Base-by-base conservation (phyloP, 139 green algal genomes). In the Nannochloris sp. region DNA sequence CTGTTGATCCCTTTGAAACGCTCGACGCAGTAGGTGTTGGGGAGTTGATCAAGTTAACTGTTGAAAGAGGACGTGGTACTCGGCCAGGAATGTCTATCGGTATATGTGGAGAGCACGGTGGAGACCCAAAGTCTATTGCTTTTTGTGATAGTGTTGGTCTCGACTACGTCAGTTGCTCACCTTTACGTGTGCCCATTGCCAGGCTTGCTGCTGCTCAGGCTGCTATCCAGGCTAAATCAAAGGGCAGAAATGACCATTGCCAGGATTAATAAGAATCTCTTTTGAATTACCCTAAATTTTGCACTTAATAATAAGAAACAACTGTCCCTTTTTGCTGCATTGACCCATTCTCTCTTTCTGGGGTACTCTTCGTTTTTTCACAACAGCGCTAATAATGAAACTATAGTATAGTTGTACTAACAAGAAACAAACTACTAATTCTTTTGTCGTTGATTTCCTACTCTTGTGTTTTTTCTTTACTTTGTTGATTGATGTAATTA, bases 21-120 rank as follows among this genome's bases (percentile, higher is more conserved):
- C 68, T 97, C 34, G 89, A 97, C 63, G 54, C 75, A 6, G 77
- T 77, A 5, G 90, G 90, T 19, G 90, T 97, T 45, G 90, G 90
- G 8, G 67, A 95, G 79, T 79, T 97, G 48, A 82, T 97, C 32
- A 60, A 73, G 27, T 79, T 95, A 13, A 83, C 91, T 1, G 76
- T 83, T 34, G 65, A 90, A 75, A 74, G 81, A 4, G 91, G 88
- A 37, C 79, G 87, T 13, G 66, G 47, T 8, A 70, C 82, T 0
- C 75, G 75, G 33, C 83, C 87, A 3, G 67, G 75, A 54, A 64
- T 97, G 15, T 77, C 91, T 64, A 69, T 96, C 14, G 87, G 87
- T 56, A 84, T 96, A 34, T 96, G 91, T 73, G 91, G 90, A 13
- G 90, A 96, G 81, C 90, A 96, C 62, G 90, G 90, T 32, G 90